phyloP scores from a whole-genome alignment of 805 yeast genomes.

The Hanseniaspora clermontiae region DNA sequence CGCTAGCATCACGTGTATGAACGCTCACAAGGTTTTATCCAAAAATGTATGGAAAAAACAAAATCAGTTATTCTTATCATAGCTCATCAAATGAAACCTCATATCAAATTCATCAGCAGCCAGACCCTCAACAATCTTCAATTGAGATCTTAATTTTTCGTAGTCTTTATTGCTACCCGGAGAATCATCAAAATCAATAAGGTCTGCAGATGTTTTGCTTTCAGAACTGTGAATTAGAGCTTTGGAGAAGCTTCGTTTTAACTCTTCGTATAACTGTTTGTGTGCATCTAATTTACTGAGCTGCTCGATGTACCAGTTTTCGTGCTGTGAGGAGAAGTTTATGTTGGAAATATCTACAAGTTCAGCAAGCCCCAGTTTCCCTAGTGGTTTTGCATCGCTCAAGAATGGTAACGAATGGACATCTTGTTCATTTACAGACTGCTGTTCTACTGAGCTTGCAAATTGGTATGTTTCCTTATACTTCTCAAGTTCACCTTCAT shows the following conservation, averaged over 20 bases:
- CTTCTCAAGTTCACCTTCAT: neutral
- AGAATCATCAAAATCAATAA: neutral
- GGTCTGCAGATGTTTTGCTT: neutral
- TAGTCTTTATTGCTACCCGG: neutral
- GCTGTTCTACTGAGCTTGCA: neutral
- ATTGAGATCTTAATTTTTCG: neutral
- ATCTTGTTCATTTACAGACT: neutral
- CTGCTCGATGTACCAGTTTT: conserved; percentile 3
- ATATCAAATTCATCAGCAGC: neutral
- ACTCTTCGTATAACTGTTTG: neutral
- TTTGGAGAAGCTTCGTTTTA: neutral
- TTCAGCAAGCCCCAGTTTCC: neutral
- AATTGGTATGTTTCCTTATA: neutral
- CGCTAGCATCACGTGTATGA: neutral
- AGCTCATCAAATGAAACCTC: neutral
- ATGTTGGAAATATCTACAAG: conserved; percentile 3
- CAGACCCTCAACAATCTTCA: neutral
- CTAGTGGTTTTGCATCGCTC: neutral
- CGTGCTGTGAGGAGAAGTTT: neutral
- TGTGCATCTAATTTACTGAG: neutral
- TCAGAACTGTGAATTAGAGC: neutral
- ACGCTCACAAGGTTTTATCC: neutral
- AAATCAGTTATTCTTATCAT: neutral
- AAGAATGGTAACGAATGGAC: neutral
- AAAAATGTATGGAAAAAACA: neutral